Evolutionary conservation across 805 yeast species (phyloP), one percentile per base, ranked within the genome.

Genomic region (Cephaloascus albidus): DNA sequence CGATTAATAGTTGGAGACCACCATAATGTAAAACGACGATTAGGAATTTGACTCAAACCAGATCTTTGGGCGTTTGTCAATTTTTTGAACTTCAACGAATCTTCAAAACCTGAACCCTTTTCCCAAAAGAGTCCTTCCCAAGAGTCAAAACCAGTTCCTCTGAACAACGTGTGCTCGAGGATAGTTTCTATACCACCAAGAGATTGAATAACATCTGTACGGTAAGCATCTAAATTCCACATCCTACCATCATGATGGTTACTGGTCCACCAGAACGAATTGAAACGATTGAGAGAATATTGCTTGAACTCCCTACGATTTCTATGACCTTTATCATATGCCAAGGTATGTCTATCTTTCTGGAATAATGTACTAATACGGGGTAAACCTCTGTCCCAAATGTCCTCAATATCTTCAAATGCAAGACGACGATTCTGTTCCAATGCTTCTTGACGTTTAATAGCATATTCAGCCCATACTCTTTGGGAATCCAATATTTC

Each of bases 41-140:
- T 93, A 3, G 99, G 99, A 52, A 93, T 90, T 63, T 93, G 99
- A 53, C 94, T 85, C 47, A 93, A 72, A 55, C 99, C 99, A 3
- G 96, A 82, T 52, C 98, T 71, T 66, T 93, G 99, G 1, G 99
- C 99, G 60, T 90, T 90, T 1, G 99, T 93, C 49, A 93, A 72
- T 55, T 90, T 93, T 58, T 89, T 88, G 61, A 88, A 85, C 56
- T 89, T 90, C 74, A 93, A 74, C 0, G 96, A 84, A 52, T 93
- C 98, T 58, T 93, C 99, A 56, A 89, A 93, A 0, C 98, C 98
- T 20, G 95, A 81, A 0, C 95, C 95, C 55, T 89, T 89, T 54
- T 93, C 98, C 99, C 99, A 93, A 60, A 93, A 93, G 19, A 93
- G 65, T 3, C 98, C 97, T 63, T 93, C 99, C 98, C 98, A 93